phyloP scores from a whole-genome alignment of 2,329 filamentous ascomycete species.

The Fusarium illudens region DNA sequence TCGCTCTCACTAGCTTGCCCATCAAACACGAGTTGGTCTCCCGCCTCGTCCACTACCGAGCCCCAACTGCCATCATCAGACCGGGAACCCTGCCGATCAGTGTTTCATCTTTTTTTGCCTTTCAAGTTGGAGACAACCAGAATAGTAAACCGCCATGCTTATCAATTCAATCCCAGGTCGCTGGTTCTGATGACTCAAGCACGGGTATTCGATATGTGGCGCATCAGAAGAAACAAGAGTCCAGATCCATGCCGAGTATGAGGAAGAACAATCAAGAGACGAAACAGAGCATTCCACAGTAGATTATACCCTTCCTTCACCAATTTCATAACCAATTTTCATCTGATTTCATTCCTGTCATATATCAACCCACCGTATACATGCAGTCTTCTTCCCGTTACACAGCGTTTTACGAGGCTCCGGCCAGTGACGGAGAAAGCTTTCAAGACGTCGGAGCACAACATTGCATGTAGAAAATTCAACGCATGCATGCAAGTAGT shows the following conservation, averaged over 20 bases:
- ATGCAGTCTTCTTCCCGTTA: neutral
- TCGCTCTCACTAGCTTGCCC: constrained; percentile 11
- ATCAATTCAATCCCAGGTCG: neutral
- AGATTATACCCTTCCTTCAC: neutral
- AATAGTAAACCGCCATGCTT: constrained; percentile 15
- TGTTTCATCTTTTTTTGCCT: constrained; percentile 31
- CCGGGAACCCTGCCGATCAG: constrained; percentile 27
- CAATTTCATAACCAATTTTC: neutral
- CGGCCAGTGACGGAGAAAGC: neutral
- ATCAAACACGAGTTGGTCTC: constrained; percentile 17
- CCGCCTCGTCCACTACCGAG: constrained; percentile 20
- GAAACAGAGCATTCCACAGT: neutral
- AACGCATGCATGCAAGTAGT: neutral
- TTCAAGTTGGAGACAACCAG: constrained; percentile 5
- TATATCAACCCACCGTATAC: neutral
- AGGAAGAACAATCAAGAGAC: neutral
- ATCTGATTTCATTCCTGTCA: neutral
- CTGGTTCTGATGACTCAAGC: neutral
- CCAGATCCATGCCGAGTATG: too few relatives aligned
- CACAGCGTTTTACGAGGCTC: neutral
- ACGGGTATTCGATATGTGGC: neutral
- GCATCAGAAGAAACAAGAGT: too few relatives aligned
- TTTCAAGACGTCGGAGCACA: neutral
- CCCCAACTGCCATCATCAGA: constrained; percentile 20
- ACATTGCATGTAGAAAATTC: neutral